Conservation (phyloP, 2,329 filamentous ascomycete genomes). For the Fusarium udum region DNA sequence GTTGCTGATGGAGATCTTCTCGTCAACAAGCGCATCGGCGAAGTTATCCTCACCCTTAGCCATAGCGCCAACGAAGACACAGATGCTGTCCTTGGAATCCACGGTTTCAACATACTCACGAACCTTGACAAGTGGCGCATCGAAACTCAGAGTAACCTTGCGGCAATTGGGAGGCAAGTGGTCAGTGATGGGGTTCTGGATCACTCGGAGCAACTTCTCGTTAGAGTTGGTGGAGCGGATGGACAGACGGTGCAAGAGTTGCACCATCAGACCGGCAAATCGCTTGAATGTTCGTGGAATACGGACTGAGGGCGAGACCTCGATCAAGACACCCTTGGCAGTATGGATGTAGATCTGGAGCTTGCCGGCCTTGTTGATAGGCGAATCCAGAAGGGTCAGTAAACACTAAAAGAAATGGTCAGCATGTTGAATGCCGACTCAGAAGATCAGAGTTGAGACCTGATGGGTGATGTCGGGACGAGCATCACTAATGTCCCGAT, state of each 20-base stretch:
- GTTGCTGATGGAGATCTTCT: conserved; percentile 98
- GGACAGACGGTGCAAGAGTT: conserved; percentile 92
- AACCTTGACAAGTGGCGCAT: conserved; percentile 85
- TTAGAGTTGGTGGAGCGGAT: conserved; percentile 97
- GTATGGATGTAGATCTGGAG: conserved; percentile 99
- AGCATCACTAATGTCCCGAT: conserved; percentile 96
- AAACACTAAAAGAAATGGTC: conserved; percentile 75
- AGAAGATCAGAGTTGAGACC: conserved; percentile 63
- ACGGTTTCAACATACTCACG: conserved; percentile 88
- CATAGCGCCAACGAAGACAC: conserved; percentile 98
- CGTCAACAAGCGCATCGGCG: conserved; percentile 92
- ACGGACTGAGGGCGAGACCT: conserved; percentile 96
- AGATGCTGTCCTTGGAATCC: conserved; percentile 87
- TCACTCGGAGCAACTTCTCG: conserved; percentile 96
- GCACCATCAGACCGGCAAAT: conserved; percentile 98
- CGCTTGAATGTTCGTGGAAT: conserved; percentile 99
- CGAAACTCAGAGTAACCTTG: conserved; percentile 96
- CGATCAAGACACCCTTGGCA: conserved; percentile 94
- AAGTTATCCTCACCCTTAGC: conserved; percentile 97
- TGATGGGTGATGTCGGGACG: conserved; percentile 98
- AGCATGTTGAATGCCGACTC: conserved; percentile 58
- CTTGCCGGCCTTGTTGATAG: conserved; percentile 97
- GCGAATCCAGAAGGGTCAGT: conserved; percentile 94
- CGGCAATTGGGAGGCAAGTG: conserved; percentile 96
- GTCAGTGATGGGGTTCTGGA: conserved; percentile 97